A percentile compares a stretch with the other conserved stretches of the same genome.
These are phyloP conservation scores for Eucalyptus viminalis DNA, from an alignment of 345 rosid genomes.

Conservation along the genomic window DNA sequence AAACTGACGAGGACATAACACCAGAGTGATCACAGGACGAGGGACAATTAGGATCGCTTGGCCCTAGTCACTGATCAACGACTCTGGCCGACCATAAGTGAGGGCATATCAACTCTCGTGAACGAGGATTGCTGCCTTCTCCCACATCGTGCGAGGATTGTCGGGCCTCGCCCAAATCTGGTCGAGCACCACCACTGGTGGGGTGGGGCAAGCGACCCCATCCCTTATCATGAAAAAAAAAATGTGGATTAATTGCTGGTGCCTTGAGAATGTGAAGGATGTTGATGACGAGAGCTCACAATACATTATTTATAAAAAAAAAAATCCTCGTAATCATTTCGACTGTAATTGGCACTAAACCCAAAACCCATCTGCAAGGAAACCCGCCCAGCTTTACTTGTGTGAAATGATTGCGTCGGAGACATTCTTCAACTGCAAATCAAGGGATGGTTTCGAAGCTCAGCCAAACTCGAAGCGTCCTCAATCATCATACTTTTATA, in stretches of 20 bases:
- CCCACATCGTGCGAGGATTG: not conserved
- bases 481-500: not conserved
- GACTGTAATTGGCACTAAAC: not conserved
- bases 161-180: not conserved
- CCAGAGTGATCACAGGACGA: rapidly evolving
- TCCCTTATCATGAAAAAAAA: not conserved
- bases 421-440: constrained; percentile 15
- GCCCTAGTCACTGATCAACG: too few relatives aligned
- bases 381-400: not conserved
- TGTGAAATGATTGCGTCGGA: constrained; percentile 1
- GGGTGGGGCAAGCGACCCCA: not conserved
- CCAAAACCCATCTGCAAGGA: not conserved
- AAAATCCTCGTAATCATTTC: not conserved
- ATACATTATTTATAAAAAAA: not conserved
- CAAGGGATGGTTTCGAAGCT: constrained; percentile 1
- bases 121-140: not conserved
- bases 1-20: not conserved
- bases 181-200: not conserved
- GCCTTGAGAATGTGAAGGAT: not conserved
- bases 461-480: not conserved
- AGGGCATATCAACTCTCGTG: not conserved
- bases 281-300: not conserved
- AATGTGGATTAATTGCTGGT: not conserved
- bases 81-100: too few relatives aligned
- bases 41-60: rapidly evolving